These are phyloP conservation scores for Nakaseomyces nivariensis DNA, from an alignment of 1,139 yeast species.

Conservation along the genomic window DNA sequence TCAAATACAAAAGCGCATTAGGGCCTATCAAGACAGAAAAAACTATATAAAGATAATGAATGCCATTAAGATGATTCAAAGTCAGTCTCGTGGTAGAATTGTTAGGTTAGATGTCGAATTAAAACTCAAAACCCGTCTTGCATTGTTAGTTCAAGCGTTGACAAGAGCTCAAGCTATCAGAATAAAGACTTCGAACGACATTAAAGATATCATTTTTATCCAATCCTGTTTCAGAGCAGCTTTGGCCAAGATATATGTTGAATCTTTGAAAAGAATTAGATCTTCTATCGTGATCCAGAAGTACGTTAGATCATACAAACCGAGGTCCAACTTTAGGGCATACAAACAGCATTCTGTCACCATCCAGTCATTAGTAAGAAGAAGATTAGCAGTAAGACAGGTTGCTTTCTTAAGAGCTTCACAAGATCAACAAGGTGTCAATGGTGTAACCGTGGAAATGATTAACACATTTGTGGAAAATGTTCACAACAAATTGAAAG, in stretches of 20 bases:
- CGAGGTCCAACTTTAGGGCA: conserved; percentile 19
- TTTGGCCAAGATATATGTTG: conserved; percentile 43
- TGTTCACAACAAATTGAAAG: neutral
- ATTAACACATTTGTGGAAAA: neutral
- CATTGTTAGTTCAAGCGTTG: conserved; percentile 60
- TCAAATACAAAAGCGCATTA: conserved; percentile 77
- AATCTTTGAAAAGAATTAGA: conserved; percentile 34
- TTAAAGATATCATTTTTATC: conserved; percentile 43
- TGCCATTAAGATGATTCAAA: conserved; percentile 52
- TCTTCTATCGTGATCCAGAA: conserved; percentile 43
- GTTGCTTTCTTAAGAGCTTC: neutral
- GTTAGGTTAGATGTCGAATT: conserved; percentile 48
- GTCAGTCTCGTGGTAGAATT: conserved; percentile 52
- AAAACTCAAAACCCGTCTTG: conserved; percentile 56
- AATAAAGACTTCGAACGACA: conserved; percentile 41
- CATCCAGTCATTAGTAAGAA: conserved; percentile 71
- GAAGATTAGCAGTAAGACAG: conserved; percentile 48
- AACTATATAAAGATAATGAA: conserved; percentile 46
- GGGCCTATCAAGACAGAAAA: conserved; percentile 56
- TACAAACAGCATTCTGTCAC: conserved; percentile 45
- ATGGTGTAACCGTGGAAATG: neutral
- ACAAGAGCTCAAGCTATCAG: conserved; percentile 43
- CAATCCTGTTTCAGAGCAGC: conserved; percentile 67
- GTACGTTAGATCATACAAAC: conserved; percentile 52
- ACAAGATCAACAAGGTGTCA: neutral